phyloP scores from a whole-genome alignment of 192 early-diverging fungal genomes.

The Coemansia sp. region DNA sequence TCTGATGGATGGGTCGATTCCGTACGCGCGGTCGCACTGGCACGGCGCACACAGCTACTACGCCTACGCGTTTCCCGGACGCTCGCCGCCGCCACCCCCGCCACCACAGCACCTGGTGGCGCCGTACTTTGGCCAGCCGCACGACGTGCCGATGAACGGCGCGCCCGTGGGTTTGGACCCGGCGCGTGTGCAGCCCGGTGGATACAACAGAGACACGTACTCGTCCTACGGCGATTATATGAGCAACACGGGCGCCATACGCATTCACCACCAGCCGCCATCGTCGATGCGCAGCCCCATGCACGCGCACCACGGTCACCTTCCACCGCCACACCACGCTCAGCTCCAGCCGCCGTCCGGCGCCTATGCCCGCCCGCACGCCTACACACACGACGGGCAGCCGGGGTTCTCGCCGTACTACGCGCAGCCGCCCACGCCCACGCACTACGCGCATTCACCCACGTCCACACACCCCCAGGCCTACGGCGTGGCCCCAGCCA shows the following conservation, averaged over 20 bases:
- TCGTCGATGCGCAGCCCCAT: conserved; percentile 11
- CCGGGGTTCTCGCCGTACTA: background rate
- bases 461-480: background rate
- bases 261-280: conserved; percentile 32
- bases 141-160: conserved; percentile 27
- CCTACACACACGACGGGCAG: background rate
- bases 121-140: conserved; percentile 13
- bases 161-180: conserved; percentile 27
- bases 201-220: conserved; percentile 47
- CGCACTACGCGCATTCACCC: background rate
- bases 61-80: conserved; percentile 33
- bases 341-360: background rate
- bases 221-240: conserved; percentile 50
- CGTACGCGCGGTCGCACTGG: conserved; percentile 47
- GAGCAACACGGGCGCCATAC: conserved; percentile 39
- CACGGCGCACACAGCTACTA: conserved; percentile 30
- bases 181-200: conserved; percentile 18
- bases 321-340: background rate
- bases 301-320: background rate
- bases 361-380: background rate
- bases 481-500: background rate
- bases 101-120: conserved; percentile 21
- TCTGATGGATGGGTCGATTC: conserved; percentile 45
- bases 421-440: background rate
- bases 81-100: conserved; percentile 29